These are phyloP conservation scores for Coemansia sp. DNA, from an alignment of 371 early-diverging fungal species.

Conservation along the genomic window DNA sequence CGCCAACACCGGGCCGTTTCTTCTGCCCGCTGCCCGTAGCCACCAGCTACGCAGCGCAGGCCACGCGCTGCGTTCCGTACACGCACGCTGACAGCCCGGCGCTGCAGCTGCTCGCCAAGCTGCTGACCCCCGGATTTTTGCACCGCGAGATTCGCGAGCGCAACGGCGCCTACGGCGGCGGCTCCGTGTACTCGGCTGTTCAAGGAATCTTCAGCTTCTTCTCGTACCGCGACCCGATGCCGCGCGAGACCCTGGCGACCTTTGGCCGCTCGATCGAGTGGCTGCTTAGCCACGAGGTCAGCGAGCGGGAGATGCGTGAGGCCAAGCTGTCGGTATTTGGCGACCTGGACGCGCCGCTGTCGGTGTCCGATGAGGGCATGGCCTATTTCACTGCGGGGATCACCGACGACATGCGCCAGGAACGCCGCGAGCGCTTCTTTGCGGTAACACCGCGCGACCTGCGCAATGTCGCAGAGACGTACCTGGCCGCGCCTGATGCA, in stretches of 20 bases:
- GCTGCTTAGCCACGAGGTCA: slow-evolving; percentile 52
- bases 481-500: slow-evolving; percentile 50
- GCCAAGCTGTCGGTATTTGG: slow-evolving; percentile 91
- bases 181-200: slow-evolving; percentile 69
- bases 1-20: slow-evolving; percentile 10
- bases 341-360: slow-evolving; percentile 78
- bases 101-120: slow-evolving; percentile 74
- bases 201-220: slow-evolving; percentile 84
- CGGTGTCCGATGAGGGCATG: slow-evolving; percentile 84
- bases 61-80: slow-evolving; percentile 77
- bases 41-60: slow-evolving; percentile 80
- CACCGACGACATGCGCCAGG: slow-evolving; percentile 83
- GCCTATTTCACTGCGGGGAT: slow-evolving; percentile 72
- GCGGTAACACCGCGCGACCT: slow-evolving; percentile 69
- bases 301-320: slow-evolving; percentile 74
- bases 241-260: slow-evolving; percentile 71
- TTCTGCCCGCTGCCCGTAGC: slow-evolving; percentile 77
- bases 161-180: slow-evolving; percentile 96
- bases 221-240: slow-evolving; percentile 91
- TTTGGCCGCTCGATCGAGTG: slow-evolving; percentile 68
- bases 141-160: slow-evolving; percentile 95
- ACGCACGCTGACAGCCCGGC: slow-evolving; percentile 77
- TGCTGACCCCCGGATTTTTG: slow-evolving; percentile 80
- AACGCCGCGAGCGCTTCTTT: slow-evolving; percentile 74
- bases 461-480: slow-evolving; percentile 68